Conservation (phyloP, 1,139 yeast species). For the Saccharomyces pastorianus region DNA sequence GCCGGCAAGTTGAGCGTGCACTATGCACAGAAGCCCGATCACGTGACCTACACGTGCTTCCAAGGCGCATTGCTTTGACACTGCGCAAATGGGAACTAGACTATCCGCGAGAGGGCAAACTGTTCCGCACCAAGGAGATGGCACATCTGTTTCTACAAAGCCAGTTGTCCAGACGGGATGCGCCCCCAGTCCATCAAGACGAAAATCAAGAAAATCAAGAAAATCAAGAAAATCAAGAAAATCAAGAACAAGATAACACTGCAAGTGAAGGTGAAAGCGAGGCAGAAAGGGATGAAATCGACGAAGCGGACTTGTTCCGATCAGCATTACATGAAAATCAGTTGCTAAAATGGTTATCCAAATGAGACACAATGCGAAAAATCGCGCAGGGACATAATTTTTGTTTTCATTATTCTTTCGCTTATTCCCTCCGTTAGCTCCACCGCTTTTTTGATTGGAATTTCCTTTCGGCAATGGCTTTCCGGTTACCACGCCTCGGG, state of each 20-base stretch:
- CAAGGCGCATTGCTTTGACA: conserved; percentile 14
- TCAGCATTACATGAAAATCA: neutral
- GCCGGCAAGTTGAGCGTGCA: conserved; percentile 11
- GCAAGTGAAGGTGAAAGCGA: conserved; percentile 1
- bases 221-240: neutral
- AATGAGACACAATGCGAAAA: neutral
- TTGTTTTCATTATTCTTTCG: neutral
- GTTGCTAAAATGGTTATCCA: neutral
- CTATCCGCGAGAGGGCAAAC: conserved; percentile 16
- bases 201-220: neutral
- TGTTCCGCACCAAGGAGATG: conserved; percentile 20
- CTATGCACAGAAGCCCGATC: neutral
- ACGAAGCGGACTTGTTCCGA: neutral
- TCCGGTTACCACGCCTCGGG: neutral
- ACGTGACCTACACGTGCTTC: conserved; percentile 1
- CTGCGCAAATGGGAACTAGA: conserved; percentile 21
- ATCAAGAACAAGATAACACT: neutral
- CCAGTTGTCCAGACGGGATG: conserved; percentile 1
- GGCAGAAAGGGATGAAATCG: neutral
- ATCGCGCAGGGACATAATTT: neutral
- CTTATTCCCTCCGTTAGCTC: neutral
- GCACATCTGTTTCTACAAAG: conserved; percentile 6
- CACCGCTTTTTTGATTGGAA: neutral
- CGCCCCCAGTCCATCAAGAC: neutral
- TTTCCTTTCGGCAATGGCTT: neutral